phyloP scores from a whole-genome alignment of 495 filamentous ascomycete species.

The Lichina pygmaea region DNA sequence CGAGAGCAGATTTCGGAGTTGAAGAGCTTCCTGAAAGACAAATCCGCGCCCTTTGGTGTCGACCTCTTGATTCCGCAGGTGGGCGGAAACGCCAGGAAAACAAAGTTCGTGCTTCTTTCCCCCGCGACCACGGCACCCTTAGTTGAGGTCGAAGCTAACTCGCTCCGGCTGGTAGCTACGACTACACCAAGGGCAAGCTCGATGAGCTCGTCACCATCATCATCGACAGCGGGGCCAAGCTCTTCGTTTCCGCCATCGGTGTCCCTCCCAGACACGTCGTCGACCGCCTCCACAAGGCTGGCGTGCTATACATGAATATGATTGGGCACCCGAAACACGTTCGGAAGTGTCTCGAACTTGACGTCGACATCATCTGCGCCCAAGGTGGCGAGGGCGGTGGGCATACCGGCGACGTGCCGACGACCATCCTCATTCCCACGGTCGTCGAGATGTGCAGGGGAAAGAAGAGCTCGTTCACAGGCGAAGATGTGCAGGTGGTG shows the following conservation, averaged over 20 bases:
- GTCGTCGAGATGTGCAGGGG: slow-evolving; percentile 62
- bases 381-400: slow-evolving; percentile 83
- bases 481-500: slow-evolving; percentile 63
- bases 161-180: slow-evolving; percentile 35
- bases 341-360: slow-evolving; percentile 68
- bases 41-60: slow-evolving; percentile 96
- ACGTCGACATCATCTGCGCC: slow-evolving; percentile 76
- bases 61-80: slow-evolving; percentile 88
- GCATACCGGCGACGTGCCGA: slow-evolving; percentile 78
- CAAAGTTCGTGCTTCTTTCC: slow-evolving; percentile 30
- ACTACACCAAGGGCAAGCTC: slow-evolving; percentile 98
- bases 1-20: slow-evolving; percentile 79
- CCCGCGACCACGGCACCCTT: neutral
- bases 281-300: slow-evolving; percentile 61
- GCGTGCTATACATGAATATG: slow-evolving; percentile 99
- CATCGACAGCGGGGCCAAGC: slow-evolving; percentile 66
- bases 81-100: slow-evolving; percentile 77
- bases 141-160: neutral
- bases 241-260: slow-evolving; percentile 93
- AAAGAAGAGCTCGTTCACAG: slow-evolving; percentile 66
- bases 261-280: slow-evolving; percentile 75
- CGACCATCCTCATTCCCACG: slow-evolving; percentile 68
- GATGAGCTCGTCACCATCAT: slow-evolving; percentile 73
- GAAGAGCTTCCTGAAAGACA: slow-evolving; percentile 69
- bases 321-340: slow-evolving; percentile 99